These are phyloP conservation scores for Daldinia sp. DNA, from an alignment of 2,329 filamentous ascomycete species.

Conservation along the genomic window DNA sequence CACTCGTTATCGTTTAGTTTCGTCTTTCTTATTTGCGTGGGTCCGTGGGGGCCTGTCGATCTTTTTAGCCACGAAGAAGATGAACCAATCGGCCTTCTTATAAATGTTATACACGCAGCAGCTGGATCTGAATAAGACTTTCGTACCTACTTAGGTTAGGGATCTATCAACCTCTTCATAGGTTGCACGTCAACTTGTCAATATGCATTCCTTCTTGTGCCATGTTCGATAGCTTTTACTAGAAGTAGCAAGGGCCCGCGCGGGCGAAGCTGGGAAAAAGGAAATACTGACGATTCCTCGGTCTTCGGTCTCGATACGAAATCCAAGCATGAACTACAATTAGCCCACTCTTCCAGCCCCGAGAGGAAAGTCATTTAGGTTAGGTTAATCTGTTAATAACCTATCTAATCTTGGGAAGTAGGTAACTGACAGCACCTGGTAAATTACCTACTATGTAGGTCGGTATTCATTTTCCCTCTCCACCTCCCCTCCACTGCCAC, in stretches of 20 bases:
- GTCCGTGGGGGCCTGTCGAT: conserved; percentile 36
- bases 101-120: conserved; percentile 20
- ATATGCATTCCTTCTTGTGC: conserved; percentile 26
- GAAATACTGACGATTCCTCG: neutral
- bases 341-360: neutral
- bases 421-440: too few relatives aligned
- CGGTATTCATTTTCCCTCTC: neutral
- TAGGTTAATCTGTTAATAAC: too few relatives aligned
- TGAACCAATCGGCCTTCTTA: conserved; percentile 25
- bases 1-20: neutral
- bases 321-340: neutral
- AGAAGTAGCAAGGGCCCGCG: conserved; percentile 14
- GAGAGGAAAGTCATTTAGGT: neutral
- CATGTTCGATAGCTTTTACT: conserved; percentile 31
- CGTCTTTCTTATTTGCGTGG: conserved; percentile 20
- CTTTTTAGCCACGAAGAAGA: conserved; percentile 29
- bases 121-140: conserved; percentile 33
- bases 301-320: conserved; percentile 9
- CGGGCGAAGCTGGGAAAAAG: neutral
- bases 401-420: too few relatives aligned
- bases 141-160: conserved; percentile 18
- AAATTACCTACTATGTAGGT: neutral
- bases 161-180: too few relatives aligned
- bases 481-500: neutral
- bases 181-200: conserved; percentile 16